Conservation (phyloP, 305 asterid species). For the Fraxinus paxiana region DNA sequence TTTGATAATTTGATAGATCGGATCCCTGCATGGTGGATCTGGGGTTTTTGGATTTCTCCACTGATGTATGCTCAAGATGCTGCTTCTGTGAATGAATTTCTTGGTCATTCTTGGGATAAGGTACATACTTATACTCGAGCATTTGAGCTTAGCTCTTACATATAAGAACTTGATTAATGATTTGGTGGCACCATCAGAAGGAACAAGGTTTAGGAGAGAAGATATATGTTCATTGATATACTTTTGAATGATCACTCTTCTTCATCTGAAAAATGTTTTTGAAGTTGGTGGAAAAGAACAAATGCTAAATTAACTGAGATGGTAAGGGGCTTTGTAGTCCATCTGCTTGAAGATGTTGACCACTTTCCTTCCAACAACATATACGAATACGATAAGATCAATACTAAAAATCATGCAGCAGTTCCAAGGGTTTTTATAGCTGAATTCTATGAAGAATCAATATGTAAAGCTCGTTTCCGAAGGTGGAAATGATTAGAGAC, state of each 20-base stretch:
- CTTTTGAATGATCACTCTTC: conserved; percentile 10
- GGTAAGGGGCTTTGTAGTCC: neutral
- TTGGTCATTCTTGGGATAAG: conserved; percentile 89
- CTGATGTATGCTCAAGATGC: conserved; percentile 91
- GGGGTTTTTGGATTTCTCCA: conserved; percentile 98
- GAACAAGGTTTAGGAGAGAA: conserved; percentile 8
- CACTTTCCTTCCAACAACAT: neutral
- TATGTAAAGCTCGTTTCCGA: neutral
- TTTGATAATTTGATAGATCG: conserved; percentile 51
- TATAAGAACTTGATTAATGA: conserved; percentile 4
- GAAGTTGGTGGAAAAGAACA: neutral
- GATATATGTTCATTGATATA: conserved; percentile 4
- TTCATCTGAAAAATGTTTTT: conserved; percentile 14
- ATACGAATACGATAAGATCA: neutral
- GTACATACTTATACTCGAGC: conserved; percentile 35
- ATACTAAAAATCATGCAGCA: neutral
- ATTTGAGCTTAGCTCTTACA: conserved; percentile 13
- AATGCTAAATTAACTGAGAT: neutral
- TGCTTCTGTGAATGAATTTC: conserved; percentile 90
- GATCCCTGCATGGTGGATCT: conserved; percentile 92
- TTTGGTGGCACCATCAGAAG: conserved; percentile 19
- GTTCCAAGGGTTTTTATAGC: neutral
- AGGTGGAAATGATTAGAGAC: neutral
- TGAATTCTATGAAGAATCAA: neutral
- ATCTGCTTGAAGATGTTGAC: neutral